Evolutionary conservation across 805 yeast genomes (phyloP).

Genomic region (Saccharomycopsis synnaedendra): DNA sequence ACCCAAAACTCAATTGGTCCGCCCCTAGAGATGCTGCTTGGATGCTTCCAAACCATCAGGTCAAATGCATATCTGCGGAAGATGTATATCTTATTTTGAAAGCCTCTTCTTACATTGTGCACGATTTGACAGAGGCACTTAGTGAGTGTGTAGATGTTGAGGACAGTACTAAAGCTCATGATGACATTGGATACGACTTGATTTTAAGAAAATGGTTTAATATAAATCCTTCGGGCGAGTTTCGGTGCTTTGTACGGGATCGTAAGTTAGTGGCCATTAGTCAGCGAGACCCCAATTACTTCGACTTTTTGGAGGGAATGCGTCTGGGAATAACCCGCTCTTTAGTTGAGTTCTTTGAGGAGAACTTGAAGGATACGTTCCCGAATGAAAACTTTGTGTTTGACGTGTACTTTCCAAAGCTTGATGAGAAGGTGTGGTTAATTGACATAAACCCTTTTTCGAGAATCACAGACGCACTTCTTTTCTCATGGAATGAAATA

Average conservation of each 20-base stretch:
- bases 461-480: conserved; percentile 62
- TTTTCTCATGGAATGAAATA: conserved; percentile 82
- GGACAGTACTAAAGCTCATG: conserved; percentile 16
- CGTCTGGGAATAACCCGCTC: conserved; percentile 33
- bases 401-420: conserved; percentile 77
- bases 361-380: conserved; percentile 34
- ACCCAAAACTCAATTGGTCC: conserved; percentile 95
- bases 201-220: conserved; percentile 76
- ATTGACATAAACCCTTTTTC: conserved; percentile 84
- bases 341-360: conserved; percentile 46
- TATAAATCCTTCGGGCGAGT: conserved; percentile 84
- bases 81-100: conserved; percentile 77
- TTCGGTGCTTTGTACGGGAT: conserved; percentile 70
- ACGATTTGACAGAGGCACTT: conserved; percentile 70
- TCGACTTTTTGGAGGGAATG: conserved; percentile 51
- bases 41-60: conserved; percentile 72
- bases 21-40: conserved; percentile 92
- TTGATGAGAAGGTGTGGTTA: conserved; percentile 51
- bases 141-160: conserved; percentile 30
- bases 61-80: conserved; percentile 56
- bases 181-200: conserved; percentile 39
- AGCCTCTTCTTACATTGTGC: conserved; percentile 78
- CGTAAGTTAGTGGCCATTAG: conserved; percentile 57
- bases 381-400: conserved; percentile 50
- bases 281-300: conserved; percentile 81